Base-by-base conservation (phyloP, 495 filamentous ascomycete species). In the Xylaria curta region DNA sequence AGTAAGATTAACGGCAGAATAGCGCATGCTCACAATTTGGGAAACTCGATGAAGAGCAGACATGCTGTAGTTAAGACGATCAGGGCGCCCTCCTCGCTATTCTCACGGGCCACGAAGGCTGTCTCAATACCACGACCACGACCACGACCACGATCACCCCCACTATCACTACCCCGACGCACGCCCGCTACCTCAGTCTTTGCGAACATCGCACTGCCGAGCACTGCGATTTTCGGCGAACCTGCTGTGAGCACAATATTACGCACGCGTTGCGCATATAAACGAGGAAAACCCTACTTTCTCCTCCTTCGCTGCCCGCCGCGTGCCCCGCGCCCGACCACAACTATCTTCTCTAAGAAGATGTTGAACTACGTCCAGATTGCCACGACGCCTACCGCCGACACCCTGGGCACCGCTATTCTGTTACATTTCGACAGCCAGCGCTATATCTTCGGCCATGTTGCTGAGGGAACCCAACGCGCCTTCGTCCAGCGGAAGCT, bases 381-480 rank as follows among this genome's bases (percentile, higher is more conserved):
- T 72, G 76, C 95, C 71, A 91, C 88, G 62, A 91, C 92, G 33
- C 95, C 97, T n/a, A 94, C 96, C 75, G 91, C 91, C 68, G 96
- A 99, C 78, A 97, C 96, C 1, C 91, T 91, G 19, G 97, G 95
- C 51, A 93, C 93, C 31, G 86, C 88, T 21, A 75, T 98, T 33
- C 60, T 92, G 38, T 85, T 98, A 12, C 88, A 93, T 76, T 94
- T 94, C 76, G 91, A 94, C 66, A 85, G 89, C 63, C 90, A 90
- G 77, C 89, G 94, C 56, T 99, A 98, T 78, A 65, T 98, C n/a
- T 90, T 99, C 75, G 96, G 96, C 9, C 91, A 93, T 77, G 75
- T 94, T 12, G 82, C 89, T 13, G 97, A 98, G 80, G 96, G 96
- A 6, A 89, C 91, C 13, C 95, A 98, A 82, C 89, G 96, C n/a